Evolutionary conservation across 495 filamentous ascomycete species (phyloP).

Genomic region (Coniosporium apollinis): DNA sequence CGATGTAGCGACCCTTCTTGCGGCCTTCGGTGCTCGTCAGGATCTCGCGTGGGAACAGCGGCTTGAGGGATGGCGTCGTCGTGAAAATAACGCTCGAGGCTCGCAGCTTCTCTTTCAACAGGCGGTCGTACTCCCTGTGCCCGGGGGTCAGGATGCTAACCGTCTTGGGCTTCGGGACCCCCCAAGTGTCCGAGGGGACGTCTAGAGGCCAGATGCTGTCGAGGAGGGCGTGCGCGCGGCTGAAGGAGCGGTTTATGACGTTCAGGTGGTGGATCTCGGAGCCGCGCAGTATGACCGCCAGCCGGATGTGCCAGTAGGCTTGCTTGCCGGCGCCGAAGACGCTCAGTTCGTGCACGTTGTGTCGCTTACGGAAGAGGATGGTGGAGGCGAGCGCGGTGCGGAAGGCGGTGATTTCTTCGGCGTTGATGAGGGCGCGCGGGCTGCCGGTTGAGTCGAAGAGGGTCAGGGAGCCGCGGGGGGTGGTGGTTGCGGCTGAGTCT

Average conservation of each 20-base stretch:
- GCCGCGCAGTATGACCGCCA: conserved; percentile 59
- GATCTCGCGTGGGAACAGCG: conserved; percentile 45
- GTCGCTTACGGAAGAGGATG: conserved; percentile 55
- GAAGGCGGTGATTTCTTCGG: conserved; percentile 78
- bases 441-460: conserved; percentile 49
- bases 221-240: conserved; percentile 36
- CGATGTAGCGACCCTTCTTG: conserved; percentile 58
- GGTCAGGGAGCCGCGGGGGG: conserved; percentile 62
- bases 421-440: conserved; percentile 67
- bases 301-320: conserved; percentile 84
- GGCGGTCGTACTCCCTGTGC: conserved; percentile 52
- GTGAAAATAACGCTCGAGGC: conserved; percentile 67
- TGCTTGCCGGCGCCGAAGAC: conserved; percentile 87
- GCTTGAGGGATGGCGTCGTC: conserved; percentile 44
- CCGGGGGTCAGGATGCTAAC: conserved; percentile 42
- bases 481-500: conserved; percentile 25
- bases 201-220: conserved; percentile 46
- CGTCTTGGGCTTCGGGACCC: conserved; percentile 1
- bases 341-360: conserved; percentile 49
- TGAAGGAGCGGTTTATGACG: conserved; percentile 62
- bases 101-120: conserved; percentile 49
- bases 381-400: conserved; percentile 74
- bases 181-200: conserved; percentile 19
- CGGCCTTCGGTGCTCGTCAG: conserved; percentile 53
- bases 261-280: conserved; percentile 56